A percentile compares a stretch with the other conserved stretches of the same genome.
phyloP scores from a whole-genome alignment of 2,329 filamentous ascomycete species.

The Neofusicoccum kwambonambiense region DNA sequence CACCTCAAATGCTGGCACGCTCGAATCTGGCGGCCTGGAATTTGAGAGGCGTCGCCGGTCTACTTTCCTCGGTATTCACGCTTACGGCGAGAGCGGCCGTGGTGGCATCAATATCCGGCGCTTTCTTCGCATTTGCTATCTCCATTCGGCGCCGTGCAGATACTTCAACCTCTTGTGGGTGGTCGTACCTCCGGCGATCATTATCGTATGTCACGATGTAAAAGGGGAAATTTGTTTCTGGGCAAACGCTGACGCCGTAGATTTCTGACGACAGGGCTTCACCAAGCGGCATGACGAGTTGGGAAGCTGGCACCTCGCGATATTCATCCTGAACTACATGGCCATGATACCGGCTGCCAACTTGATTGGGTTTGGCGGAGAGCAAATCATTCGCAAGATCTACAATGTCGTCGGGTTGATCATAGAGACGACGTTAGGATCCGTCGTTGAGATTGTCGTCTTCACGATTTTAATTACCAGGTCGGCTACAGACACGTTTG shows the following conservation, averaged over 20 bases:
- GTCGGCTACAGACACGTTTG: conserved; percentile 31
- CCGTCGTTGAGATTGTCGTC: conserved; percentile 76
- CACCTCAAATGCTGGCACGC: not conserved
- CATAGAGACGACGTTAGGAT: conserved; percentile 61
- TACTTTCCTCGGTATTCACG: conserved; percentile 35
- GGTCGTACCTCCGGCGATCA: conserved; percentile 69
- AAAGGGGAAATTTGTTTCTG: too few species aligned
- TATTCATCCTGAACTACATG: conserved; percentile 71
- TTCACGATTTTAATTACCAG: conserved; percentile 70
- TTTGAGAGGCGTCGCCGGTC: not conserved
- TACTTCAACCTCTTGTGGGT: conserved; percentile 73
- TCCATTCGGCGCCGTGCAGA: conserved; percentile 63
- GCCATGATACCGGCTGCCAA: conserved; percentile 78
- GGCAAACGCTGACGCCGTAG: not conserved
- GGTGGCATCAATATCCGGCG: conserved; percentile 62
- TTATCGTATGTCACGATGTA: conserved; percentile 44
- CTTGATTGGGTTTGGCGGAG: conserved; percentile 70
- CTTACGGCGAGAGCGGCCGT: conserved; percentile 67
- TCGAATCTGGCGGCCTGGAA: not conserved
- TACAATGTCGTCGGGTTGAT: conserved; percentile 69
- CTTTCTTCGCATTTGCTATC: conserved; percentile 64
- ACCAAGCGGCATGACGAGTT: not conserved
- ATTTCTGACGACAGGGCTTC: conserved; percentile 37
- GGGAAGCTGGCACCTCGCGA: conserved; percentile 51
- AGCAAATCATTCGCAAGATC: conserved; percentile 70